These are phyloP conservation scores for Monilinia aucupariae DNA, from an alignment of 2,329 filamentous ascomycete genomes.

Conservation along the genomic window DNA sequence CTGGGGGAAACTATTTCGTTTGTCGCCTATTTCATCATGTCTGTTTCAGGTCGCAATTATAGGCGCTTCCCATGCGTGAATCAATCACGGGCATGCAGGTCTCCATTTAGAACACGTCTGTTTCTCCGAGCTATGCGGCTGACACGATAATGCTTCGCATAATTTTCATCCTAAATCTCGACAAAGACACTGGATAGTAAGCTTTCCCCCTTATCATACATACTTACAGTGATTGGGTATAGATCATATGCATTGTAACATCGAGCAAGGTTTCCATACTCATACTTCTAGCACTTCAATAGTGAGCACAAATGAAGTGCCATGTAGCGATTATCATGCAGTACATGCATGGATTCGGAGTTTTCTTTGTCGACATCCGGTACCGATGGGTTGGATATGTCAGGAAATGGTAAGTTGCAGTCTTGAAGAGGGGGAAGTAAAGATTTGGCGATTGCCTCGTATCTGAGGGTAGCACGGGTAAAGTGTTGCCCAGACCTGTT, in stretches of 20 bases:
- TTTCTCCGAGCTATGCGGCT: constrained; percentile 6
- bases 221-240: neutral
- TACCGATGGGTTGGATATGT: constrained; percentile 7
- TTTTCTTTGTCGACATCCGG: constrained; percentile 1
- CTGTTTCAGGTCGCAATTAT: neutral
- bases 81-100: neutral
- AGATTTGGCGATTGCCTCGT: neutral
- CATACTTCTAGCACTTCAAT: neutral
- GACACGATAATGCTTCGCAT: neutral
- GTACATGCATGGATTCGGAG: constrained; percentile 1
- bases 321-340: neutral
- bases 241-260: constrained; percentile 1
- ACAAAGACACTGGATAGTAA: neutral
- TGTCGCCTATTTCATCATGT: constrained; percentile 3
- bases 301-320: neutral
- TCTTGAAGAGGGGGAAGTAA: neutral
- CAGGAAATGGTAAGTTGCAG: neutral
- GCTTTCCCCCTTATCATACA: neutral
- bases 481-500: neutral
- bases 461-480: neutral
- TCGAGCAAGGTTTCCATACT: neutral
- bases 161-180: neutral
- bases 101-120: neutral
- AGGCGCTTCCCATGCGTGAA: constrained; percentile 1
- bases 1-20: neutral